Percentiles rank a stretch among this genome's conserved stretches.
Evolutionary conservation across 2,329 filamentous ascomycete species (phyloP).

Genomic region (Nemania diffusa): DNA sequence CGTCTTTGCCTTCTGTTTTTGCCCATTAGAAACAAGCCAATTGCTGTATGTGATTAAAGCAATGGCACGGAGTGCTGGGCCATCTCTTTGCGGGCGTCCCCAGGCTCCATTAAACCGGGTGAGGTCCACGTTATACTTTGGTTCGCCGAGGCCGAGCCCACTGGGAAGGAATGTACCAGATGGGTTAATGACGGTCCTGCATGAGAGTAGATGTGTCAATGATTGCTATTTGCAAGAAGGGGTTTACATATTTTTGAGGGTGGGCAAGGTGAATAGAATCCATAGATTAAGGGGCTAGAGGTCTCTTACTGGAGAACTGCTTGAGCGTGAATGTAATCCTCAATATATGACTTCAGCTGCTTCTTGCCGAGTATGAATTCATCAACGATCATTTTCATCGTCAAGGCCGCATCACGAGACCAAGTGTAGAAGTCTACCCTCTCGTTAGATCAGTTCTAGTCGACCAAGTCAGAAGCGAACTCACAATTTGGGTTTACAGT

Average conservation of each 20-base stretch:
- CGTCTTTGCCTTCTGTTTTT: slow-evolving; percentile 52
- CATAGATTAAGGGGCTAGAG: not conserved
- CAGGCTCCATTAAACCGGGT: slow-evolving; percentile 62
- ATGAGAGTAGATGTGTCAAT: not conserved
- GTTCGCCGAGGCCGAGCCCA: slow-evolving; percentile 62
- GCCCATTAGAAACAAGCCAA: slow-evolving; percentile 60
- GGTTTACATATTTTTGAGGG: not conserved
- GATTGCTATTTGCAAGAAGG: not conserved
- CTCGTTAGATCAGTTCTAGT: slow-evolving; percentile 11
- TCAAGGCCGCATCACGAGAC: slow-evolving; percentile 65
- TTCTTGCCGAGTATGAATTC: slow-evolving; percentile 60
- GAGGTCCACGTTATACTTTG: slow-evolving; percentile 64
- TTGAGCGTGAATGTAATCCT: slow-evolving; percentile 64
- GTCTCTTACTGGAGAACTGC: slow-evolving; percentile 57
- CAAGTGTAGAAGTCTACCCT: slow-evolving; percentile 66
- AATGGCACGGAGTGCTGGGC: slow-evolving; percentile 67
- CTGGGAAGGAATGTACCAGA: slow-evolving; percentile 59
- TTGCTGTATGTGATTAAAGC: slow-evolving; percentile 65
- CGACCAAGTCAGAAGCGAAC: slow-evolving; percentile 34
- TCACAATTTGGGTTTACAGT: slow-evolving; percentile 64
- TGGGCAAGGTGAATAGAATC: not conserved
- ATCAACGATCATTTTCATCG: slow-evolving; percentile 63
- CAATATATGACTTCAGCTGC: slow-evolving; percentile 57
- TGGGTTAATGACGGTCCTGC: slow-evolving; percentile 58
- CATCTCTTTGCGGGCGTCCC: slow-evolving; percentile 70